Base-by-base conservation (phyloP, 306 rosid species). In the Carpinus fangiana region DNA sequence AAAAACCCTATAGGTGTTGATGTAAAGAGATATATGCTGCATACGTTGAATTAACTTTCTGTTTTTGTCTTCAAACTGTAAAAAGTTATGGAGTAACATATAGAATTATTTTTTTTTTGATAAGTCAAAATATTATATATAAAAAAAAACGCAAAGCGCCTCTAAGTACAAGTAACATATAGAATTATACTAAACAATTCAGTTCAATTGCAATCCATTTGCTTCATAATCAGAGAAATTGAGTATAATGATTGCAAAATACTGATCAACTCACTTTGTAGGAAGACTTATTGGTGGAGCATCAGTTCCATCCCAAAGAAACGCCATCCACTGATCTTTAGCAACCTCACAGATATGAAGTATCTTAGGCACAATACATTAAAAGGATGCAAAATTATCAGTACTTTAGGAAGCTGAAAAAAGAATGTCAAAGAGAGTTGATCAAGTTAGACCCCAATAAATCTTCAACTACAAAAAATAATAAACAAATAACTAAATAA, bases 251-350 rank as follows among this genome's bases (percentile, higher is more conserved):
- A 52, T 17, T 57, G 71, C 12, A 21, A 73, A 59, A 53, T 72
- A 74, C 53, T 75, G 77, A 74, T 45, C 18, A 65, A 82, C 89
- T 86, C 79, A 92, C 98, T 60, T 86, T 76, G 80, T 10, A 79
- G 48, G 56, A 74, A 92, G 72, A 38, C 66, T 21, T 28, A 68
- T 80, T 16, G 97, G 90, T 8, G 82, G 85, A 52, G 89, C 61
- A 81, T 95, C 95, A 34, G 92, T 91, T 48, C 98, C 96, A 79
- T 95, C 98, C 98, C 98, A 95, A 51, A 83, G 86, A 79, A 77
- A 87, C 46, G 81, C 77, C 50, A 82, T 78, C 89, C 90, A 84
- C 46, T 78, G 77, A 73, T 77, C 82, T 47, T 81, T 59, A 38
- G 77, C 74, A 79, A 31, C 80, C 74, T 88, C 88, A 64, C 74